Evolutionary conservation across 108 stramenopile genomes (phyloP), one percentile per base, ranked within the genome.

Genomic region (Nannochloropsis gaditana): DNA sequence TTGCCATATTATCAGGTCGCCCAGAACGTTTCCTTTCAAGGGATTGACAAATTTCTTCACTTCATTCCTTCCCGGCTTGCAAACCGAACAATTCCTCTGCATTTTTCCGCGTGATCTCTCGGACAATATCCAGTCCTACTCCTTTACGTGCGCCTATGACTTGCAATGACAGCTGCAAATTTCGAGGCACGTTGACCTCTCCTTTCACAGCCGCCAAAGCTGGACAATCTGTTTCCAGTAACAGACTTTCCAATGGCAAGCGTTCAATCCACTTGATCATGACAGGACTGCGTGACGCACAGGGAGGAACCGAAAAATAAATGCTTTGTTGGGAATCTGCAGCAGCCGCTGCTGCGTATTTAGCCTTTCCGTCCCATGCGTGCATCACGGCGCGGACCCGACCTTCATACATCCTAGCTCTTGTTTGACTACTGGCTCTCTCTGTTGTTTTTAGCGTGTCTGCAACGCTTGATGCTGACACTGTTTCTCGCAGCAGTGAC

Each of bases 331-430:
- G 15, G 84, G 41, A 4, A 11, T 15, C 17, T n/a, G 21, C 9
- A 50, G 42, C 15, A 9, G 15, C 42, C 50, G 43, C 43, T 43
- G 79, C 73, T 15, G 43, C 87, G 45, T 80, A 87, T 80, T 87
- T 84, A 45, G 87, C 83, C 80, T 87, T 87, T 44, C 87, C 87
- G 47, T 88, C 87, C 80, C 84, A 88, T 5, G 87, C 87, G 43
- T 88, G 87, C 41, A 88, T 41, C 3, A 88, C 82, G 42, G 87
- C 87, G 41, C 84, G 50, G 43, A 21, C 42, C 43, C 83, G 41
- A 5, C 84, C 87, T 31, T 47, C 82, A 31, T 31, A 31, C 31
- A 31, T 31, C 31, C 31, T 31, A 31, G 31, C 1, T 31, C 31
- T 31, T 31, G 31, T 1, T 31, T 31, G 31, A 31, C 31, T 31